phyloP scores from a whole-genome alignment of 1,284 basidiomycete genomes.

The Mycena sp. region DNA sequence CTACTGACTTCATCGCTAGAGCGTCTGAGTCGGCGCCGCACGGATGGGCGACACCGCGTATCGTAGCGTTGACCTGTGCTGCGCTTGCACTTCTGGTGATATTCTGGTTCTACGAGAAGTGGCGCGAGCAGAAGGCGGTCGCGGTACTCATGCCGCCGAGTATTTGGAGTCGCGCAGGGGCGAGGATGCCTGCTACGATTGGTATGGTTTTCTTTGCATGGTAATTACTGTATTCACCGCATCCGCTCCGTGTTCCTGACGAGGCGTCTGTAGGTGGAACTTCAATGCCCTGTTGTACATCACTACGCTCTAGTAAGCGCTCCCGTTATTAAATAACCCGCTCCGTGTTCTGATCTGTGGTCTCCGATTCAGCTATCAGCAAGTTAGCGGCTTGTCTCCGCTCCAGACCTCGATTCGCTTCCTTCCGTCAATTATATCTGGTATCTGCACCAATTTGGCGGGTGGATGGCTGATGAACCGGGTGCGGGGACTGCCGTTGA shows the following conservation, averaged over 20 bases:
- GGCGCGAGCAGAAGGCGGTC: slow-evolving; percentile 39
- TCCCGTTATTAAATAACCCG: not conserved
- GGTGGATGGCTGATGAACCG: slow-evolving; percentile 40
- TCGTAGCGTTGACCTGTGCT: slow-evolving; percentile 40
- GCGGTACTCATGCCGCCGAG: slow-evolving; percentile 47
- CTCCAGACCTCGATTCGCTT: slow-evolving; percentile 44
- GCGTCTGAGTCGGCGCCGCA: slow-evolving; percentile 39
- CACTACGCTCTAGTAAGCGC: slow-evolving; percentile 38
- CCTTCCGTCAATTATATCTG: slow-evolving; percentile 41
- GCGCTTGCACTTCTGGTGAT: slow-evolving; percentile 40
- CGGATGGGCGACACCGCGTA: slow-evolving; percentile 47
- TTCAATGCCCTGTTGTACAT: slow-evolving; percentile 48
- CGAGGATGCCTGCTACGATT: slow-evolving; percentile 43
- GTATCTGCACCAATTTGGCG: slow-evolving; percentile 39
- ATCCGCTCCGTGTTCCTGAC: not conserved
- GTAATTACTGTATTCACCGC: slow-evolving; percentile 33
- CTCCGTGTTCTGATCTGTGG: slow-evolving; percentile 2
- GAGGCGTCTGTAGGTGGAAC: slow-evolving; percentile 1
- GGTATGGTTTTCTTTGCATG: slow-evolving; percentile 45
- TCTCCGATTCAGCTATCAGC: slow-evolving; percentile 41
- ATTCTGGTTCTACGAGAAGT: slow-evolving; percentile 45
- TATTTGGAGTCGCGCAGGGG: slow-evolving; percentile 45
- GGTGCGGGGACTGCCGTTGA: slow-evolving; percentile 40
- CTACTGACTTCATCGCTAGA: slow-evolving; percentile 30
- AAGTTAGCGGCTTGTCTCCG: slow-evolving; percentile 42